Evolutionary conservation across 345 rosid species (phyloP), one percentile per base, ranked within the genome.

Genomic region (Mercurialis annua): DNA sequence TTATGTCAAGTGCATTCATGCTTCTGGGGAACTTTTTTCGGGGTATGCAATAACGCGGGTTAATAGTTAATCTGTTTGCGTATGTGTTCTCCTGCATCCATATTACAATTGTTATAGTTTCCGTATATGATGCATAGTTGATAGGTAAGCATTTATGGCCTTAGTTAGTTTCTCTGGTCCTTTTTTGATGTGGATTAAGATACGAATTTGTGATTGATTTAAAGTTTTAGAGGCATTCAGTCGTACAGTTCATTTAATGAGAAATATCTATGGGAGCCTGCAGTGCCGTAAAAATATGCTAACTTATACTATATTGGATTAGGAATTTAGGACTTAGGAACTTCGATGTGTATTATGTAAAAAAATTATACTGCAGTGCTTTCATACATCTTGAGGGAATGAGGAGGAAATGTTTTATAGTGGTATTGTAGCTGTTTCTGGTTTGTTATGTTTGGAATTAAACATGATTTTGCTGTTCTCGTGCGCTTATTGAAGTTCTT

Each of bases 1-100:
- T 82, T 95, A 95, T 73, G 92, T 95, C 26, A 95, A 92, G 82
- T 92, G 99, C 75, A 69, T 83, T 77, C 98, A 88, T 79, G 87
- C 89, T 15, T 82, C 96, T 0, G 98, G 98, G 44, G 92, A 87
- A 77, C 70, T 76, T 44, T 92, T 84, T 62, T 94, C 98, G 16
- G 99, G 99, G 99, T 94, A 88, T 71, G 80, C 62, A 17, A 59
- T n/a, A 21, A 57, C 40, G 24, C 52, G 59, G 20, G 47, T 40
- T 2, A 59, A 42, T 43, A 1, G 34, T 24, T 12, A 38, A 38
- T 42, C 4, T 34, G 1, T 18, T 14, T 20, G 23, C 36, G 14
- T 27, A 17, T 20, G 29, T 4, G n/a, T 58, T 47, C 40, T 26
- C 3, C 5, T 23, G 23, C 17, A 10, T 10, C 3, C 2, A 23